phyloP scores from a whole-genome alignment of 2,329 filamentous ascomycete species.

The Apiospora saccharicola region DNA sequence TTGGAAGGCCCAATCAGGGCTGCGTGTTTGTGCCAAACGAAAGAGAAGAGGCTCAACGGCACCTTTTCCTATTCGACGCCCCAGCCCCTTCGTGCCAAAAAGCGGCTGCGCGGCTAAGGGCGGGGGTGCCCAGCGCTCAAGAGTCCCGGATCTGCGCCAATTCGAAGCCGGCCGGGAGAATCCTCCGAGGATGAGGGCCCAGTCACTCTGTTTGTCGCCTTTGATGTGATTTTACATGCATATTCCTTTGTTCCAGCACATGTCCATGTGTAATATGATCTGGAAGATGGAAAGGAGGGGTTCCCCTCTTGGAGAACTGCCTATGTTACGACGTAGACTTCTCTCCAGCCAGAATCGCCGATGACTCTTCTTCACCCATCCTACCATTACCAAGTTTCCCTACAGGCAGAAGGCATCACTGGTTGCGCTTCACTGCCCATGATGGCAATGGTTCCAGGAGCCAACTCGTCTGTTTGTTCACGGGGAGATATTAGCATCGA shows the following conservation, averaged over 20 bases:
- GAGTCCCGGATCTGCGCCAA: not conserved
- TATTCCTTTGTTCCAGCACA: too few relatives aligned
- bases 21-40: not conserved
- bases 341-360: not conserved
- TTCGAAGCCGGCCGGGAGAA: not conserved
- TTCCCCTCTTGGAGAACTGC: not conserved
- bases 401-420: too few relatives aligned
- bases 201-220: too few relatives aligned
- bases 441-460: too few relatives aligned
- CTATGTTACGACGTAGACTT: not conserved
- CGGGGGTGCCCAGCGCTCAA: not conserved
- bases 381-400: too few relatives aligned
- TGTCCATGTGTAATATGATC: too few relatives aligned
- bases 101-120: not conserved
- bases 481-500: too few relatives aligned
- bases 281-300: not conserved
- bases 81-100: not conserved
- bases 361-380: not conserved
- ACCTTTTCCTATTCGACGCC: constrained; percentile 9
- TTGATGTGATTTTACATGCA: too few relatives aligned
- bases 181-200: not conserved
- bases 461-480: not conserved
- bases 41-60: not conserved
- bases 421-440: too few relatives aligned
- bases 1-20: not conserved